A percentile compares a stretch with the other conserved stretches of the same genome.
phyloP scores from a whole-genome alignment of 352 stramenopile species.

The Blastocystis sp. region DNA sequence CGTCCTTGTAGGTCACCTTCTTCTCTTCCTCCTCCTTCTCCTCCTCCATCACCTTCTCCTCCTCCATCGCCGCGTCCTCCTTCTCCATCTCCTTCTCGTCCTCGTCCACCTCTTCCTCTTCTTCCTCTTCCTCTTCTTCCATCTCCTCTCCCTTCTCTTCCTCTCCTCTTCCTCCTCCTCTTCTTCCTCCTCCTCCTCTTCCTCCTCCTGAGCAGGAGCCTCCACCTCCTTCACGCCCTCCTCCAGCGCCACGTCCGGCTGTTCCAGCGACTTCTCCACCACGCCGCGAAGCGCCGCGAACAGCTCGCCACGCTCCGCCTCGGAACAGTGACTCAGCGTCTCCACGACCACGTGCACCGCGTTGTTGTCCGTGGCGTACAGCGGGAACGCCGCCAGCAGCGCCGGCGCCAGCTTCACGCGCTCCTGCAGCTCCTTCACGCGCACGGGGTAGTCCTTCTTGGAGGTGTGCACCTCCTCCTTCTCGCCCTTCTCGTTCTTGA shows the following conservation, averaged over 20 bases:
- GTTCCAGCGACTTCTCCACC: slow-evolving; percentile 5
- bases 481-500: slow-evolving; percentile 67
- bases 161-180: slow-evolving; percentile 6
- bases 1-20: slow-evolving; percentile 9
- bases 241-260: neutral
- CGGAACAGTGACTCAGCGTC: slow-evolving; percentile 18
- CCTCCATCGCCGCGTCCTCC: neutral
- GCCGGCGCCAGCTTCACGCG: neutral
- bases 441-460: slow-evolving; percentile 42
- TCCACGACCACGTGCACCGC: slow-evolving; percentile 38
- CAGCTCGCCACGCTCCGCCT: neutral
- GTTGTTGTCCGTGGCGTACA: slow-evolving; percentile 29
- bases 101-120: slow-evolving; percentile 6
- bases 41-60: neutral
- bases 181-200: slow-evolving; percentile 46
- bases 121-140: slow-evolving; percentile 32
- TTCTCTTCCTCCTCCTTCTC: neutral
- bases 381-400: neutral
- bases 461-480: slow-evolving; percentile 42
- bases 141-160: slow-evolving; percentile 38
- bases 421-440: slow-evolving; percentile 50
- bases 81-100: slow-evolving; percentile 40
- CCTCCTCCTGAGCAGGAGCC: neutral
- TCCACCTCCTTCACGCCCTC: neutral
- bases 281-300: neutral